phyloP scores from a whole-genome alignment of 805 yeast genomes.

The Sporopachydermia lactativora region DNA sequence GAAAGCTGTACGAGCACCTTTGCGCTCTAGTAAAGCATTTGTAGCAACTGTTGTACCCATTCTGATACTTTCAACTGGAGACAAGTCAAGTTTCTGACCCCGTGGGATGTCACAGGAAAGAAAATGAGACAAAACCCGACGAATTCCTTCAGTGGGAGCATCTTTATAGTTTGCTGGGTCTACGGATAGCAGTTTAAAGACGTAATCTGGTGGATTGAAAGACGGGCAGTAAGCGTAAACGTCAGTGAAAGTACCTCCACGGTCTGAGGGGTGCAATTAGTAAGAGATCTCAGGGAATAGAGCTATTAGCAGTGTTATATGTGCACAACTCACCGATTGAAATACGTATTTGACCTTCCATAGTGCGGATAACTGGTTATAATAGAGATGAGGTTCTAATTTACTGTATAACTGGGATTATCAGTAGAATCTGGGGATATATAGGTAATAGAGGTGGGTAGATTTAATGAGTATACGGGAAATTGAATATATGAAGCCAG shows the following conservation, averaged over 20 bases:
- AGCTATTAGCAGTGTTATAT: no score
- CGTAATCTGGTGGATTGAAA: slow-evolving; percentile 32
- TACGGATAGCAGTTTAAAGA: slow-evolving; percentile 71
- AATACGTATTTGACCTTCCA: no score
- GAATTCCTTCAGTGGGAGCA: slow-evolving; percentile 87
- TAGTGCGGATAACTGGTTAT: no score
- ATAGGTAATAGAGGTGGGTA: no score
- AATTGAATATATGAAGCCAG: no score
- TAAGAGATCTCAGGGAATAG: no score
- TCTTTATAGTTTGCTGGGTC: slow-evolving; percentile 81
- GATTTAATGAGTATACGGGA: no score
- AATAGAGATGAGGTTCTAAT: no score
- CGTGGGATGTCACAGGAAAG: slow-evolving; percentile 43
- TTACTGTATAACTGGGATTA: no score
- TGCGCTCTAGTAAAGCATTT: slow-evolving; percentile 83
- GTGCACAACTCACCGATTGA: no score
- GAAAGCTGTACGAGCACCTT: slow-evolving; percentile 80
- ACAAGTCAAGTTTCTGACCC: slow-evolving; percentile 43
- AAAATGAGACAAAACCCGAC: slow-evolving; percentile 56
- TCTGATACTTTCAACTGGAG: slow-evolving; percentile 50
- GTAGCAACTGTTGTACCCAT: slow-evolving; percentile 97
- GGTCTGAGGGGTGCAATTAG: no score
- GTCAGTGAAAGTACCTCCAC: slow-evolving; percentile 93
- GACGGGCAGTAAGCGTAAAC: slow-evolving; percentile 29
- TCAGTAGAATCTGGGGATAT: no score